phyloP scores from a whole-genome alignment of 805 yeast genomes.

The Tetrapisispora pingtungensis region DNA sequence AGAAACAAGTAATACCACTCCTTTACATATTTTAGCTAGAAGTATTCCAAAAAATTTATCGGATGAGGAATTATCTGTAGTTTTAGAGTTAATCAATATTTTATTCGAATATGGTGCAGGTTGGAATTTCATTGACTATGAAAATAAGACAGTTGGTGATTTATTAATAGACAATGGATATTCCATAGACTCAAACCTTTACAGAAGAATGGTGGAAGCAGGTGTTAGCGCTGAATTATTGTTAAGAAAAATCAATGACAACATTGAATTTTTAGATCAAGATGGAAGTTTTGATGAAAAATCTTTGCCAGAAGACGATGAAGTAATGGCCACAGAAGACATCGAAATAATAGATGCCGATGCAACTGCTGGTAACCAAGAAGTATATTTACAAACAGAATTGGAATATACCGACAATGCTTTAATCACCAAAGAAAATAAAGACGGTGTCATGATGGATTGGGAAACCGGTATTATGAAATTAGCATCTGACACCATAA shows the following conservation, averaged over 20 bases:
- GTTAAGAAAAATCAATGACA: conserved; percentile 54
- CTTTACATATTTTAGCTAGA: conserved; percentile 60
- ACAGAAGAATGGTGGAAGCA: conserved; percentile 53
- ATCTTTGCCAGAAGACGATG: conserved; percentile 4
- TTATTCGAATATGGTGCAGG: conserved; percentile 84
- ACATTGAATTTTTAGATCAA: conserved; percentile 47
- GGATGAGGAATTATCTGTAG: conserved; percentile 35
- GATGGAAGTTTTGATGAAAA: conserved; percentile 29
- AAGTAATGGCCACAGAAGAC: background rate
- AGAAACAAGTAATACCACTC: conserved; percentile 55
- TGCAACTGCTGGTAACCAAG: conserved; percentile 54
- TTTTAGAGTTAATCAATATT: conserved; percentile 46
- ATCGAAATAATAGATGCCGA: conserved; percentile 19
- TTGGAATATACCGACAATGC: conserved; percentile 59
- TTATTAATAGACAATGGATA: conserved; percentile 47
- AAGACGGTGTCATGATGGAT: conserved; percentile 95
- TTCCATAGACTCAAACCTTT: conserved; percentile 33
- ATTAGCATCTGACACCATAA: conserved; percentile 67
- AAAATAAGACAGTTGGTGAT: conserved; percentile 79
- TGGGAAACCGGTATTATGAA: conserved; percentile 86
- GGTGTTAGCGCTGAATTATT: conserved; percentile 86
- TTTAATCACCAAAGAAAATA: conserved; percentile 56
- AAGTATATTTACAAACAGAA: conserved; percentile 53
- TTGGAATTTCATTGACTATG: conserved; percentile 71
- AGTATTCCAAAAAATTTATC: conserved; percentile 33